Base-by-base conservation (phyloP, 176 grass and related monocot genomes). In the Tillandsia fasciculata region DNA sequence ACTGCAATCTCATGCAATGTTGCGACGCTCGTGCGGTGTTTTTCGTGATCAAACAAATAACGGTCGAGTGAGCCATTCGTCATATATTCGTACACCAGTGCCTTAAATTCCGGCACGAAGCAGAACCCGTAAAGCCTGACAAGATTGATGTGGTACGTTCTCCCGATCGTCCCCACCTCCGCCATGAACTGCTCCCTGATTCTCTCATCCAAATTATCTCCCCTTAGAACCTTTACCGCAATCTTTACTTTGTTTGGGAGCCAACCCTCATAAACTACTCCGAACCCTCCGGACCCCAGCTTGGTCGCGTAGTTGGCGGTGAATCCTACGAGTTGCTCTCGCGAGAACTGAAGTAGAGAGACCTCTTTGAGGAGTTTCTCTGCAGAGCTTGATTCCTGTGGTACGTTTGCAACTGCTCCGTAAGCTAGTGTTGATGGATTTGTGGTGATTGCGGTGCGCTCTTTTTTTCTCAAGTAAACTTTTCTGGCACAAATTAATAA, bases 121-220 rank as follows among this genome's bases (percentile, higher is more conserved):
- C n/a, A n/a, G n/a, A n/a, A n/a, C n/a, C n/a, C n/a, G 10, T 93
- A 84, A 33, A 93, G 90, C 63, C 83, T 79, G 2, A 92, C 80
- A 47, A 92, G 83, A 71, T 92, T 84, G 49, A 92, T 78, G 69
- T 86, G 89, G 80, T 88, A 83, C 3, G 90, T 93, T 17, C 87
- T 66, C 1, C 91, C 86, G 9, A 78, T 64, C 24, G 90, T 88
- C 12, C 65, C 83, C 10, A 92, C 79, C 77, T 92, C 86, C 33
- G 86, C 90, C 86, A 93, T 88, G 80, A 95, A 90, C 65, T 51
- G 78, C n/a, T 95, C 87, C 63, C 90, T 65, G n/a, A 72, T 75
- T 57, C 68, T 70, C 65, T 54, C 80, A 72, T 73, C 83, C 81
- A 87, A 24, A 24, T 24, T 24, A 24, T 24, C 23, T 24, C 23